A percentile compares a stretch with the other conserved stretches of the same genome.
These are phyloP conservation scores for Eleusine coracana DNA, from an alignment of 176 grass and related monocot species.

Conservation along the genomic window DNA sequence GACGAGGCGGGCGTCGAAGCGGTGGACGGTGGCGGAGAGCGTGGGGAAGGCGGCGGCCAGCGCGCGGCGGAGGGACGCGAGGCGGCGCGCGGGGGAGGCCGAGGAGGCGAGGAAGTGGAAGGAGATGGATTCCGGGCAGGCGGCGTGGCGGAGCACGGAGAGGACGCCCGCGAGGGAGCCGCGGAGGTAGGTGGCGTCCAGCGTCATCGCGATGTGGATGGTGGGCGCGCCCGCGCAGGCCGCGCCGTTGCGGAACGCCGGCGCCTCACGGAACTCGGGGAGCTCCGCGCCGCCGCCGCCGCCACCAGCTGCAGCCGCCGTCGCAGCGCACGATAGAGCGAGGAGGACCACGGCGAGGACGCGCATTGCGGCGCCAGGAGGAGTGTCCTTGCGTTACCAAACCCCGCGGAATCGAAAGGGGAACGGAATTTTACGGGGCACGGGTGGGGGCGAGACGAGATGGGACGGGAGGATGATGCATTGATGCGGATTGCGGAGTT, in stretches of 20 bases:
- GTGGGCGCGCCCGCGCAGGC: conserved; percentile 55
- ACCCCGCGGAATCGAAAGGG: conserved; percentile 1
- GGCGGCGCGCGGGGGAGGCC: conserved; percentile 53
- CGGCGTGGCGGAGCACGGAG: conserved; percentile 89
- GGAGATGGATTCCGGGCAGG: conserved; percentile 88
- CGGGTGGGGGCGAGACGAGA: conserved; percentile 9
- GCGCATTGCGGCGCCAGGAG: conserved; percentile 45
- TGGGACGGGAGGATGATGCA: conserved; percentile 39
- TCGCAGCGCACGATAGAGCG: neutral
- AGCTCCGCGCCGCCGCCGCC: conserved; percentile 40
- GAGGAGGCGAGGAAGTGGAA: conserved; percentile 93
- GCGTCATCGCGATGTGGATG: conserved; percentile 97
- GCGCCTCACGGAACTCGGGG: conserved; percentile 81
- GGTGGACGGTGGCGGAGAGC: conserved; percentile 73
- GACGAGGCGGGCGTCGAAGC: conserved; percentile 83
- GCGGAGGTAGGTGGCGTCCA: conserved; percentile 89
- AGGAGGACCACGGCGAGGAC: conserved; percentile 40
- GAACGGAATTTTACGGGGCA: conserved; percentile 24
- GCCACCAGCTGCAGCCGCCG: neutral
- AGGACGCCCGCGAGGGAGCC: conserved; percentile 91
- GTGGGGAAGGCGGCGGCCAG: conserved; percentile 82
- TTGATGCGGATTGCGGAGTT: conserved; percentile 6
- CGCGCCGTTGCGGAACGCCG: conserved; percentile 86
- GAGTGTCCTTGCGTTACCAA: neutral
- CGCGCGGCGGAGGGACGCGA: conserved; percentile 57